Percentiles rank a stretch among this genome's conserved stretches.
phyloP scores from a whole-genome alignment of 1,139 yeast species.

The Pichia inconspicua region DNA sequence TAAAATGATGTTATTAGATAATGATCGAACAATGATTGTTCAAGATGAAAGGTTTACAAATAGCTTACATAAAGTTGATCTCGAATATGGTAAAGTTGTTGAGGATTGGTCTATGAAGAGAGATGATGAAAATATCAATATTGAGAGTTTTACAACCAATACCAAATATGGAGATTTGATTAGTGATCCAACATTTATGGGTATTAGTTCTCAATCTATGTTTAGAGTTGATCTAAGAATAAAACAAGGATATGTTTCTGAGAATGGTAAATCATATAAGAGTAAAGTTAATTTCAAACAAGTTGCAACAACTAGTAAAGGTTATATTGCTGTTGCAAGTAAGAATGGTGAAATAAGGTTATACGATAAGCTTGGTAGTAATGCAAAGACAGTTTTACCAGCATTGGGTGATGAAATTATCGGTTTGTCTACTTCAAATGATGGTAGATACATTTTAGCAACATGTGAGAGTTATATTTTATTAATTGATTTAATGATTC shows the following conservation, averaged over 20 bases:
- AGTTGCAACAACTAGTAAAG: constrained; percentile 64
- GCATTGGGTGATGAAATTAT: constrained; percentile 69
- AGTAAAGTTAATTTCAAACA: constrained; percentile 52
- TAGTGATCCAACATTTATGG: constrained; percentile 65
- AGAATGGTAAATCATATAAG: constrained; percentile 46
- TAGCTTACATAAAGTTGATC: constrained; percentile 63
- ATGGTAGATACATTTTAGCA: constrained; percentile 76
- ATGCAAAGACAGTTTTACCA: constrained; percentile 72
- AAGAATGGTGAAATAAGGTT: constrained; percentile 67
- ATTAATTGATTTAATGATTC: constrained; percentile 57
- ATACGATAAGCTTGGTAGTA: constrained; percentile 61
- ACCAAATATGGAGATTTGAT: constrained; percentile 68
- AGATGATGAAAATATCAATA: constrained; percentile 35
- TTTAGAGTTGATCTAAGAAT: constrained; percentile 77
- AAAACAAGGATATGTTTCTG: constrained; percentile 46
- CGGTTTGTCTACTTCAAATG: constrained; percentile 65
- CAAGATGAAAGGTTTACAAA: constrained; percentile 42
- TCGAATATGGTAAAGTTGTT: constrained; percentile 68
- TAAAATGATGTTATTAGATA: constrained; percentile 67
- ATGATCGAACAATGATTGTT: constrained; percentile 60
- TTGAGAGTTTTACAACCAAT: constrained; percentile 58
- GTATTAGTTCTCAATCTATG: constrained; percentile 55
- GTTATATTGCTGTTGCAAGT: constrained; percentile 71
- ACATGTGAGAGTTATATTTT: constrained; percentile 67
- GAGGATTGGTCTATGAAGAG: constrained; percentile 61